These are phyloP conservation scores for Prunus dulcis DNA, from an alignment of 306 rosid genomes.

Conservation along the genomic window DNA sequence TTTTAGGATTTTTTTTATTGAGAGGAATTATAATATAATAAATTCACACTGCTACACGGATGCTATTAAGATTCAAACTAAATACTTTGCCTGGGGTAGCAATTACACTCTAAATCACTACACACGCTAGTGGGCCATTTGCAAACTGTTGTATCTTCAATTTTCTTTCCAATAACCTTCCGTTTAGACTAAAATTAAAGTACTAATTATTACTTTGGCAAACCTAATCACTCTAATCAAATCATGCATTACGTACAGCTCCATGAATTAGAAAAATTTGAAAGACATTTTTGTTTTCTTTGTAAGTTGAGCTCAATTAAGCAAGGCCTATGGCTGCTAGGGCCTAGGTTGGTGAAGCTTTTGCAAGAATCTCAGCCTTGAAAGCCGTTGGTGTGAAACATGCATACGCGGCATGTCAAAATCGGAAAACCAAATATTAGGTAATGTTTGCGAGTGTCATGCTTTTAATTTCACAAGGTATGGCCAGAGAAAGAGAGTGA, in stretches of 20 bases:
- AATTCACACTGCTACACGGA: no score
- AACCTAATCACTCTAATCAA: background rate
- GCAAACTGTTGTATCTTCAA: background rate
- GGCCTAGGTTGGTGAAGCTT: background rate
- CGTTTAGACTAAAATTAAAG: background rate
- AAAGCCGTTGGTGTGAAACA: background rate
- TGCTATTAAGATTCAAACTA: no score
- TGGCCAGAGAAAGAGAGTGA: background rate
- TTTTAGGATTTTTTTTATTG: accelerated
- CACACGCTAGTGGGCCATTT: no score
- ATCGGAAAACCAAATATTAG: background rate
- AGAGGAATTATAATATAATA: no score
- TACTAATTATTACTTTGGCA: background rate
- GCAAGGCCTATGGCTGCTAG: background rate
- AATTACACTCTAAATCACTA: no score
- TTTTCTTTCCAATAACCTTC: background rate
- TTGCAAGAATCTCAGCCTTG: background rate
- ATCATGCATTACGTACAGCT: no score
- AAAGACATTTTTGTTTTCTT: no score
- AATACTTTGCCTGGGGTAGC: no score
- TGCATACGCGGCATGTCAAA: background rate
- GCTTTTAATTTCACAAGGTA: background rate
- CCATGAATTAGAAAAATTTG: no score
- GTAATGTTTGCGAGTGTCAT: background rate
- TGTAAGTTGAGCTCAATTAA: background rate